phyloP scores from a whole-genome alignment of 331 rosid species.

The Quercus lobata region DNA sequence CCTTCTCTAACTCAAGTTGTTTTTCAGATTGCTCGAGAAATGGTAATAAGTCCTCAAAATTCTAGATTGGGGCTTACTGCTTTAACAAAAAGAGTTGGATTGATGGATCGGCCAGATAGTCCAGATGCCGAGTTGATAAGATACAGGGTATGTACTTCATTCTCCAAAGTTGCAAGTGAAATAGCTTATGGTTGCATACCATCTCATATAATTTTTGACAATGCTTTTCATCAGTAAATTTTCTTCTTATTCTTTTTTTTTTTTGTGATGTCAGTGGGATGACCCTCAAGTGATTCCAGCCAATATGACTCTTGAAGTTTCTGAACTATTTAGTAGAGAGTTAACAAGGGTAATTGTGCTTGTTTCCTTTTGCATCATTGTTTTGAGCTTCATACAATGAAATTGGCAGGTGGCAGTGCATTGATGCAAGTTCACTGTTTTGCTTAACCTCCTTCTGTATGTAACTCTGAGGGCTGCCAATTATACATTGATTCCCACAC shows the following conservation, averaged over 20 bases:
- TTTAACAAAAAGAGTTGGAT: constrained; percentile 73
- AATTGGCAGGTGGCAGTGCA: neutral
- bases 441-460: neutral
- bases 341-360: constrained; percentile 72
- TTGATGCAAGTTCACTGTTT: neutral
- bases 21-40: constrained; percentile 90
- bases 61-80: constrained; percentile 69
- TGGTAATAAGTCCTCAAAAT: constrained; percentile 98
- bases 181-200: neutral
- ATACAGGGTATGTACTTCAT: constrained; percentile 63
- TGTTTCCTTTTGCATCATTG: constrained; percentile 26
- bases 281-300: constrained; percentile 88
- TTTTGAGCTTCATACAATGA: constrained; percentile 11
- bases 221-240: constrained; percentile 1
- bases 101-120: constrained; percentile 67
- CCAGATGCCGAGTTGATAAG: constrained; percentile 89
- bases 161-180: constrained; percentile 10
- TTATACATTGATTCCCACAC: neutral
- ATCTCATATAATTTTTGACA: neutral
- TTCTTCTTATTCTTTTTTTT: constrained; percentile 8
- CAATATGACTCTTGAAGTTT: constrained; percentile 76
- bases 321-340: constrained; percentile 93
- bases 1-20: constrained; percentile 12
- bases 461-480: neutral
- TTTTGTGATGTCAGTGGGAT: constrained; percentile 66